Evolutionary conservation across 805 yeast species (phyloP), one percentile per base, ranked within the genome.

Genomic region (Cephaloascus fragrans): DNA sequence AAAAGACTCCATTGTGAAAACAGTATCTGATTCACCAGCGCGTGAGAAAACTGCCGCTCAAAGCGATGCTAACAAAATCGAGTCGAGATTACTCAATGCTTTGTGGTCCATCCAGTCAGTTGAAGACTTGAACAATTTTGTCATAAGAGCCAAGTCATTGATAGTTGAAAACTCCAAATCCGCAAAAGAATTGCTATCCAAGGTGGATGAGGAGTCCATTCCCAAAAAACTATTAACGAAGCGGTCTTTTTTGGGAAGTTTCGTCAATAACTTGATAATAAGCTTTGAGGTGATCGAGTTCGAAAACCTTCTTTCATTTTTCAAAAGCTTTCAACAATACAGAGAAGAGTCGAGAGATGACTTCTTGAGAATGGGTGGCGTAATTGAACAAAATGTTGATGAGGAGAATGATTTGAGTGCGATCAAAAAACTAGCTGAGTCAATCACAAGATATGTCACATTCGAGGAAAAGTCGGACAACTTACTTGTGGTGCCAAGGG

Each of bases 51-150:
- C 18, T 4, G 39, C 31, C 8, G 47, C 44, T 9, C 37, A 46
- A 1, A 33, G 34, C 3, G 59, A 59, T 38, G 52, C 63, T 1
- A 43, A 48, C 16, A 48, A 44, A 3, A 52, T 68, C 3, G 62
- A 60, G 29, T 44, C 44, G 20, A 46, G 57, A 23, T 41, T 71
- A 1, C 41, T 70, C 18, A 52, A 51, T 17, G 53, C 59, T 3
- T 32, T 75, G 2, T 76, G 82, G 80, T 49, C 55, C 1, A 55
- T 78, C 36, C 51, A 62, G 15, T 63, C 75, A 0, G 59, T 75
- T 14, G 83, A 78, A 42, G 55, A 57, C 3, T 56, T 78, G 31
- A 69, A 70, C 43, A 49, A 62, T 2, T 65, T 62, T 44, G 45
- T 69, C 8, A 41, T 52, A 6, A 52, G 52, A 15, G 47, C 62